Base-by-base conservation (phyloP, 805 yeast genomes). In the Spathaspora gorwiae region DNA sequence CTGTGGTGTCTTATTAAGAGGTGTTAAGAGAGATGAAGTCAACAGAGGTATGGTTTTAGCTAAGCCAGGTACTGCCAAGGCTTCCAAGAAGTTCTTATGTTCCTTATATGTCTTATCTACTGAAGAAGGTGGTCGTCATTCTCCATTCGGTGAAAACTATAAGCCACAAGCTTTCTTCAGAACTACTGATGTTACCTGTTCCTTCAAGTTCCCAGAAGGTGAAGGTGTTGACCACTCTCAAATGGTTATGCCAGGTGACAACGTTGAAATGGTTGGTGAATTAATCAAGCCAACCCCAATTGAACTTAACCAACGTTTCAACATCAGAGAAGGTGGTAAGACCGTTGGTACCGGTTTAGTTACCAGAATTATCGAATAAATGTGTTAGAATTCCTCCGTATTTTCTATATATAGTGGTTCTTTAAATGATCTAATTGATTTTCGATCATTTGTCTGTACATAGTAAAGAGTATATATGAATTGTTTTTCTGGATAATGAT, bases 101-200 rank as follows among this genome's bases (percentile, higher is more conserved):
- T 92, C 98, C 42, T 73, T 92, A 65, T 94, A 94, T 73, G 82
- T 92, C 54, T 79, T 94, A 68, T 80, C 95, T 65, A 86, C 89
- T 73, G 98, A 94, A 65, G 99, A 94, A 77, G 99, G 99, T 81
- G 99, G 99, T 63, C 92, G 99, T 77, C 96, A 89, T 79, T 87
- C 96, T 53, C 95, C 96, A 55, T 94, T 94, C 71, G 92, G 92
- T 64, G 89, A 86, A 73, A 86, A 90, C 82, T 94, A 90, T 84
- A 88, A 95, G 79, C 99, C 99, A 51, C 99, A 94, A 76, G 79
- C 92, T 80, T 94, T 86, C 73, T 80, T 94, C 65, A 87, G 98
- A 76, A 90, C 99, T 54, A 88, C 96, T 54, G 96, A 90, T 66
- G 97, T 92, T 54, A 88, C 97, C 54, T 92, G 87, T 64, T 81